These are phyloP conservation scores for Alternaria angustiovoidea DNA, from an alignment of 2,329 filamentous ascomycete species.

Conservation along the genomic window DNA sequence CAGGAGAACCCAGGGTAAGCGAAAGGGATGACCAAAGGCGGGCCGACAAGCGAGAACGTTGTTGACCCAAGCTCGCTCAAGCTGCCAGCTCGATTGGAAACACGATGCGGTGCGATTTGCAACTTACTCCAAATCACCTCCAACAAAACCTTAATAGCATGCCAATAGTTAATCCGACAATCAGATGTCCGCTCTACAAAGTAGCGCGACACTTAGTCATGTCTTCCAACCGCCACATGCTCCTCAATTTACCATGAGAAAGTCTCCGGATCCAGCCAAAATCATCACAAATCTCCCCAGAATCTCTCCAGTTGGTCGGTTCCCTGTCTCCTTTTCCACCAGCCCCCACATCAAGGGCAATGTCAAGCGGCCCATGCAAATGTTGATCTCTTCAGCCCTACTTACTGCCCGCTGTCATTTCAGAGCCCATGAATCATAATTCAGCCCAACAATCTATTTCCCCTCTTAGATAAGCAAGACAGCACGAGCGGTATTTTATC, in stretches of 20 bases:
- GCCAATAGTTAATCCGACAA: background rate
- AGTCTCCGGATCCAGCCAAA: background rate
- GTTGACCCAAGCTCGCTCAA: background rate
- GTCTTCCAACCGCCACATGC: background rate
- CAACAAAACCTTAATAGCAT: constrained; percentile 1
- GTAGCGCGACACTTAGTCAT: background rate
- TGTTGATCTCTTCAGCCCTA: background rate
- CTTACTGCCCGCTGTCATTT: background rate
- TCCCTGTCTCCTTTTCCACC: background rate
- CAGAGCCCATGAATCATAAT: background rate
- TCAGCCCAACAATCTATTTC: background rate
- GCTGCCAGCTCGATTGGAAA: background rate
- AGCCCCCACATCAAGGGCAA: constrained; percentile 1
- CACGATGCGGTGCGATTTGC: background rate
- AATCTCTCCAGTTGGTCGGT: constrained; percentile 2
- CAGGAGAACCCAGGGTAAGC: background rate
- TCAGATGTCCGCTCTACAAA: background rate
- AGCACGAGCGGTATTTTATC: background rate
- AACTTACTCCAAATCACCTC: background rate
- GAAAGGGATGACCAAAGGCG: background rate
- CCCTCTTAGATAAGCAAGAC: background rate
- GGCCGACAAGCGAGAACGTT: constrained; percentile 2
- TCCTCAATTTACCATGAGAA: background rate
- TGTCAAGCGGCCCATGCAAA: background rate
- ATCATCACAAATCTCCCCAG: background rate